Evolutionary conservation across 1,284 basidiomycete genomes (phyloP), one percentile per base, ranked within the genome.

Genomic region (Fistulinella staudtii): DNA sequence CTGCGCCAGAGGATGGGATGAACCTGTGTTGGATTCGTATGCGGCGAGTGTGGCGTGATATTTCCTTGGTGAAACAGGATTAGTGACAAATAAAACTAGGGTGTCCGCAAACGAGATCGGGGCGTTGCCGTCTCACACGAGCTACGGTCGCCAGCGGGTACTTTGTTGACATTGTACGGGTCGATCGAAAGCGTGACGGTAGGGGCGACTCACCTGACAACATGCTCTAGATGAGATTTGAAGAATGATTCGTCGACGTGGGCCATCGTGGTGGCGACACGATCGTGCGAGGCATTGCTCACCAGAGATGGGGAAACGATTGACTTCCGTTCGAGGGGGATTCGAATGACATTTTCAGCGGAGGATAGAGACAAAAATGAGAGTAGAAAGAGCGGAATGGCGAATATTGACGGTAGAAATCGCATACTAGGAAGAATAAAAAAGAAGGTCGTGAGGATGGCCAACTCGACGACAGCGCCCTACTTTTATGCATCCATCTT

Each of bases 21-120:
- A 46, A 20, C 72, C 72, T 5, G 66, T 73, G 50, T 75, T 73
- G 17, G 40, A 53, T 43, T 68, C 55, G 34, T 59, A 75, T 7
- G 67, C 64, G 27, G 50, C 49, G 31, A 72, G 64, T 11, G 69
- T 63, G 22, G 58, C 57, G 17, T 51, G 50, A 28, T 73, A 47
- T 63, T 73, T 74, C 41, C 70, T 70, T 51, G 31, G 25, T 7
- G 20, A 14, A 8, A 33, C n/a, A 28, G 21, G 15, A 40, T 50
- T 10, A 51, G 21, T 36, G 14, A 25, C 20, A 11, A 18, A 22
- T 17, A 15, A 22, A 21, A 44, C 8, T 11, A 18, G 23, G 21
- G 41, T 13, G 23, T 23, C 9, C n/a, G n/a, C 20, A 40, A 21
- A 3, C 20, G 23, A 21, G 4, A 8, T 20, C 8, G n/a, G 6